Evolutionary conservation across 1,139 yeast species (phyloP).

Genomic region (Hyphopichia pseudoburtonii): DNA sequence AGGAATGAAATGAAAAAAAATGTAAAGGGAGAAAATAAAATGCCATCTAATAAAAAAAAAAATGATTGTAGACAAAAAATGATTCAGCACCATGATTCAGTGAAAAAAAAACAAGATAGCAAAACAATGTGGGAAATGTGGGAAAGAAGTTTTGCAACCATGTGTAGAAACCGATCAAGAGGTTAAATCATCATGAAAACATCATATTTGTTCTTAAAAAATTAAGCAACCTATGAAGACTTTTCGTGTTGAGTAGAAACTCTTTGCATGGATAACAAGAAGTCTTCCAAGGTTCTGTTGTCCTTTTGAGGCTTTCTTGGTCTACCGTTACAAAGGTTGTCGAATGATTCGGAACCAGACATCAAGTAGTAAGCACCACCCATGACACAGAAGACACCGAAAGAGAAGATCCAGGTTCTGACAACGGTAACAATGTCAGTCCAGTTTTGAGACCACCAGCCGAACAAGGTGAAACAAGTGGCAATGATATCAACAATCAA

Average conservation of each 20-base stretch:
- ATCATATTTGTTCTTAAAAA: too few relatives aligned
- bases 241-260: constrained; percentile 97
- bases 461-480: constrained; percentile 88
- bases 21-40: too few relatives aligned
- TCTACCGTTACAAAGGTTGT: constrained; percentile 92
- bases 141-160: too few relatives aligned
- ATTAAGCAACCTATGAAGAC: constrained; percentile 36
- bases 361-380: constrained; percentile 96
- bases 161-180: too few relatives aligned
- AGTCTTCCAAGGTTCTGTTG: constrained; percentile 87
- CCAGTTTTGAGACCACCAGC: constrained; percentile 99
- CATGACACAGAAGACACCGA: constrained; percentile 93
- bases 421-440: constrained; percentile 93
- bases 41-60: too few relatives aligned
- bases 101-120: too few relatives aligned
- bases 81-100: too few relatives aligned
- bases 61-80: too few relatives aligned
- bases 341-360: constrained; percentile 85
- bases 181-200: too few relatives aligned
- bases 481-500: constrained; percentile 84
- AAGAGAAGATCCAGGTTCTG: constrained; percentile 92
- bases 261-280: constrained; percentile 96
- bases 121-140: too few relatives aligned
- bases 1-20: constrained; percentile 3
- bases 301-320: constrained; percentile 64